Conservation (phyloP, 805 yeast genomes). For the Candida xyloterini region DNA sequence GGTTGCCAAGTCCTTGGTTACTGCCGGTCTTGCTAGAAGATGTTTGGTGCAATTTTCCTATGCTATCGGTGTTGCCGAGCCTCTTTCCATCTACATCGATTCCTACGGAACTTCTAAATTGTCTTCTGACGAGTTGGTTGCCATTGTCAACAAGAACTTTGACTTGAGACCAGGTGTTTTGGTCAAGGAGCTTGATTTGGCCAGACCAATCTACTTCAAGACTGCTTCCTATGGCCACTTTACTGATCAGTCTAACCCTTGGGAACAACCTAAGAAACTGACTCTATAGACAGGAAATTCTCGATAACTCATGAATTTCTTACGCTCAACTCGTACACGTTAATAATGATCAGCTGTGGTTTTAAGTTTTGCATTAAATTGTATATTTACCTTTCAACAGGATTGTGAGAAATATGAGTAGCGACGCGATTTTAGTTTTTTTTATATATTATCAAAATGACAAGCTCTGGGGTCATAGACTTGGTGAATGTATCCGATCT, state of each 20-base stretch:
- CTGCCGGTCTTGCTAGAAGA: slow-evolving; percentile 94
- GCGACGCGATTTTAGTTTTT: neutral
- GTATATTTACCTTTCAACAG: slow-evolving; percentile 28
- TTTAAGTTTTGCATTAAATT: slow-evolving; percentile 20
- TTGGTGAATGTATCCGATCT: slow-evolving; percentile 5
- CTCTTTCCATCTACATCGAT: slow-evolving; percentile 95
- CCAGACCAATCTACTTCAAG: slow-evolving; percentile 98
- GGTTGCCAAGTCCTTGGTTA: slow-evolving; percentile 98
- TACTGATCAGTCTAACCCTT: slow-evolving; percentile 97
- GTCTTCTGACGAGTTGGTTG: slow-evolving; percentile 86
- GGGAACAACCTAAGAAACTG: slow-evolving; percentile 95
- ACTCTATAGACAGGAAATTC: slow-evolving; percentile 41
- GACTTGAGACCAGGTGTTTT: slow-evolving; percentile 99
- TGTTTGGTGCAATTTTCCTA: slow-evolving; percentile 97
- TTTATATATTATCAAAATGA: neutral
- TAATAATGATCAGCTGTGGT: slow-evolving; percentile 10
- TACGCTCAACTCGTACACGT: slow-evolving; percentile 33
- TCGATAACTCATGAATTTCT: neutral
- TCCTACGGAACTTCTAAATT: slow-evolving; percentile 96
- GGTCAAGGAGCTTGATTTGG: slow-evolving; percentile 94
- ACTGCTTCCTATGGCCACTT: slow-evolving; percentile 99
- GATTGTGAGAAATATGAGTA: slow-evolving; percentile 12
- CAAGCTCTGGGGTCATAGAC: too few relatives aligned
- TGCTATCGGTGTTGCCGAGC: slow-evolving; percentile 99
- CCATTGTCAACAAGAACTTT: slow-evolving; percentile 88